A percentile compares a stretch with the other conserved stretches of the same genome.
Conservation (phyloP, 192 early-diverging fungal species). For the Coemansia furcata region DNA sequence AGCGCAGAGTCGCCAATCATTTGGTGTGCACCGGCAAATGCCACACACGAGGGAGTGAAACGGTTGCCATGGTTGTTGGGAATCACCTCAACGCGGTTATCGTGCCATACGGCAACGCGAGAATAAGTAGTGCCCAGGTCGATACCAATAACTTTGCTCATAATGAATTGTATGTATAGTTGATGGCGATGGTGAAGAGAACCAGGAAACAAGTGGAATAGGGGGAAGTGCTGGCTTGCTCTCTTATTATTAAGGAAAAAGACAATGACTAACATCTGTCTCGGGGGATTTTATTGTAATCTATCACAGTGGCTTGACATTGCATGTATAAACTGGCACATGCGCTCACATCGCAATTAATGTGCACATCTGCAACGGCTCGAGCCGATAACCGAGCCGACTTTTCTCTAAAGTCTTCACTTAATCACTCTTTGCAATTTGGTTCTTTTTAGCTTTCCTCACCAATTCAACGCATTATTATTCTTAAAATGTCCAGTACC, state of each 20-base stretch:
- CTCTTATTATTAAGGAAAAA: not conserved
- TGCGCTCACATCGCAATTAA: not conserved
- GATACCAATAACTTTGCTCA: constrained; percentile 59
- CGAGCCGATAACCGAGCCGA: not conserved
- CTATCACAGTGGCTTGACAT: not conserved
- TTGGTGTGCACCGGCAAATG: constrained; percentile 92
- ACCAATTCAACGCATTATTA: not conserved
- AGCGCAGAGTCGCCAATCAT: constrained; percentile 98
- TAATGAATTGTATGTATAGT: not conserved
- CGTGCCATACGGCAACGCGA: constrained; percentile 66
- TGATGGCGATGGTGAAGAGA: not conserved
- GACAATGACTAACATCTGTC: constrained; percentile 3
- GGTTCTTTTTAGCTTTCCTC: not conserved
- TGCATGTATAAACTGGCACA: not conserved
- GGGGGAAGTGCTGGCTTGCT: not conserved
- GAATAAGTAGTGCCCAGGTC: constrained; percentile 61
- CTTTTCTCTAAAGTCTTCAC: not conserved
- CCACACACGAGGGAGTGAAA: constrained; percentile 96
- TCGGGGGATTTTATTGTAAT: not conserved
- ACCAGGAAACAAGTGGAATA: not conserved
- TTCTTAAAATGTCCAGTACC: not conserved
- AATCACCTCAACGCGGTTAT: constrained; percentile 88
- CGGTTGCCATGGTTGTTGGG: constrained; percentile 99
- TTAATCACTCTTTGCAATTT: not conserved
- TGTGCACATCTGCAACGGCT: not conserved